These are phyloP conservation scores for Casuarina equisetifolia DNA, from an alignment of 306 rosid genomes.

Conservation along the genomic window DNA sequence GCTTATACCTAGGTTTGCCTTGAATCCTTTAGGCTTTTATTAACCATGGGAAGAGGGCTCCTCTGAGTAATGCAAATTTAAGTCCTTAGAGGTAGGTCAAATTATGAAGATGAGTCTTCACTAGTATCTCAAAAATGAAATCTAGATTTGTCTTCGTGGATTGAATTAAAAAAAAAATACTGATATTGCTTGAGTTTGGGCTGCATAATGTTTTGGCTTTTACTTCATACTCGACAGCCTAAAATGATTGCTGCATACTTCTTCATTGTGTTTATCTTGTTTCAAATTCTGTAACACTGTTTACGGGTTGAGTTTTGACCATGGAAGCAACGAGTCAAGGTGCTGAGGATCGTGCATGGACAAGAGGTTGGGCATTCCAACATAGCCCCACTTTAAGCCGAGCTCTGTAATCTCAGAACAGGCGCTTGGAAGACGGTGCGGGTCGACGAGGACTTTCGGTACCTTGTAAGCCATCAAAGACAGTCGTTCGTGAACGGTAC, in stretches of 20 bases:
- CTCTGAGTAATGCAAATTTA: neutral
- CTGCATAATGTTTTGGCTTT: neutral
- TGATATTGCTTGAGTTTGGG: neutral
- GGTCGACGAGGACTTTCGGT: too few relatives aligned
- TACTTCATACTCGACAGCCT: neutral
- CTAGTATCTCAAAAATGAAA: neutral
- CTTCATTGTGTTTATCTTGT: neutral
- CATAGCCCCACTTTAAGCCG: too few relatives aligned
- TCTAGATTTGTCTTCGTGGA: neutral
- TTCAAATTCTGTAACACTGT: too few relatives aligned
- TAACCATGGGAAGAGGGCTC: neutral
- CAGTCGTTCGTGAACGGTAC: too few relatives aligned
- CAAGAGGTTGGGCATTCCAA: accelerated
- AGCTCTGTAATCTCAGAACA: too few relatives aligned
- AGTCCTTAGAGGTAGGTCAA: neutral
- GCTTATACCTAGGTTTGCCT: neutral
- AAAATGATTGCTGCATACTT: neutral
- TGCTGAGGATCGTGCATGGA: too few relatives aligned
- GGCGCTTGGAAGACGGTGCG: too few relatives aligned
- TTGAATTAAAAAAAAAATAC: neutral
- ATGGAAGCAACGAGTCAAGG: too few relatives aligned
- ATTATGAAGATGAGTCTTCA: neutral
- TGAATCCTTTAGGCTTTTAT: conserved; percentile 3
- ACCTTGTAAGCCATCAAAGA: too few relatives aligned
- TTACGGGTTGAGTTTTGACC: too few relatives aligned